Percentiles rank a stretch among this genome's conserved stretches.
These are phyloP conservation scores for Magnolia kwangsiensis DNA, from an alignment of 164 flowering plant genomes.

Conservation along the genomic window DNA sequence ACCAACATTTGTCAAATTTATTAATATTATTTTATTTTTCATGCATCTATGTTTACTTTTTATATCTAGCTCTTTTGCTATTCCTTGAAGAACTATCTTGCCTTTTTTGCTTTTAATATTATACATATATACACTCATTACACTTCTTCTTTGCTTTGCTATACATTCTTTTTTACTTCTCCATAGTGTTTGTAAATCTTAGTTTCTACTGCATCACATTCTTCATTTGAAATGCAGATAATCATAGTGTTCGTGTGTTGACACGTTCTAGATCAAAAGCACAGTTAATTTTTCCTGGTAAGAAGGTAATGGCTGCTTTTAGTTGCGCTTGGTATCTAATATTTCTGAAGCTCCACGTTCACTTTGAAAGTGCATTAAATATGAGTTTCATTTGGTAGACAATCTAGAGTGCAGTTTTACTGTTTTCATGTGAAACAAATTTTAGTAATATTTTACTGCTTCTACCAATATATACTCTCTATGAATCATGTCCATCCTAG, in stretches of 20 bases:
- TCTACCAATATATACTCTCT: not conserved
- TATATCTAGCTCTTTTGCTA: not conserved
- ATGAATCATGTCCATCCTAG: no score
- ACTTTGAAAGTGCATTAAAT: not conserved
- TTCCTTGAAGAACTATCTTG: not conserved
- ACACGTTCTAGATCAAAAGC: conserved; percentile 87
- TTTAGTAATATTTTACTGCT: not conserved
- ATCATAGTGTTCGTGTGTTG: conserved; percentile 69
- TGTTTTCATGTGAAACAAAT: not conserved
- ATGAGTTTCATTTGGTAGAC: not conserved
- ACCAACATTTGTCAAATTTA: no score
- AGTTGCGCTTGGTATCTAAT: not conserved
- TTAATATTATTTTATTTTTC: no score
- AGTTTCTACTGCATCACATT: not conserved
- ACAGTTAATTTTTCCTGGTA: conserved; percentile 86
- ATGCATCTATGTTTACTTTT: not conserved
- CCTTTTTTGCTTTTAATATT: not conserved
- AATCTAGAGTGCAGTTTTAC: not conserved
- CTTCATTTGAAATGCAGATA: conserved; percentile 45
- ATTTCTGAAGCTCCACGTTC: not conserved
- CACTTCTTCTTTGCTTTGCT: not conserved
- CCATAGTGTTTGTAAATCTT: not conserved
- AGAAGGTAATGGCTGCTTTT: conserved; percentile 81
- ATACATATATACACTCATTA: not conserved
- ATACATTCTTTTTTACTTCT: not conserved